Conservation (phyloP, 495 filamentous ascomycete genomes). For the Penicillium bialowiezense region DNA sequence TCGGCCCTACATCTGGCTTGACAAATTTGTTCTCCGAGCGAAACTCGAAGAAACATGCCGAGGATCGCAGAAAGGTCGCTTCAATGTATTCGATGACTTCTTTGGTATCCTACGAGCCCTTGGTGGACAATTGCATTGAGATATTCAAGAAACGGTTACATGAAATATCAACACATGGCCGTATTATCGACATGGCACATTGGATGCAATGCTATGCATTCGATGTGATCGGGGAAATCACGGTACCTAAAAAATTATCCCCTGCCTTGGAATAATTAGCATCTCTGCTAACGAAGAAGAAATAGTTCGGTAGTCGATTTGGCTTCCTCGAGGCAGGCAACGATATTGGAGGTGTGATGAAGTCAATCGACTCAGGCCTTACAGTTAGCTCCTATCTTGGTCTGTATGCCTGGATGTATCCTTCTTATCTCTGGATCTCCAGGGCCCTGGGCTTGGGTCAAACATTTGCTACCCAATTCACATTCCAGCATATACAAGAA, state of each 20-base stretch:
- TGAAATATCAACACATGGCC: conserved; percentile 11
- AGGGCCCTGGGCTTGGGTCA: neutral
- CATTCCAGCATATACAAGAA: neutral
- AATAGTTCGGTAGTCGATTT: conserved; percentile 49
- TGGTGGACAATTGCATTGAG: conserved; percentile 40
- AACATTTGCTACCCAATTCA: neutral
- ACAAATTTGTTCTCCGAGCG: conserved; percentile 23
- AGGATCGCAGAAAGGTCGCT: conserved; percentile 16
- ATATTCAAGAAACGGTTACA: conserved; percentile 32
- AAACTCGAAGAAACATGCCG: conserved; percentile 16
- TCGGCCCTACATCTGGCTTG: neutral
- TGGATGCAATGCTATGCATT: conserved; percentile 52
- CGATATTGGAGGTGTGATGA: conserved; percentile 54
- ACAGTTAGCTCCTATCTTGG: neutral
- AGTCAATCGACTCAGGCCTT: conserved; percentile 30
- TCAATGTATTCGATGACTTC: conserved; percentile 42
- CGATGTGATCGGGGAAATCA: conserved; percentile 58
- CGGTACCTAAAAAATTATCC: conserved; percentile 19
- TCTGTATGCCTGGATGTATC: neutral
- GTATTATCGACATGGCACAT: conserved; percentile 5
- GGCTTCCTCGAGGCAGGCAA: conserved; percentile 55
- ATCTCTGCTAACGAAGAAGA: neutral
- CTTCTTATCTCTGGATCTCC: neutral
- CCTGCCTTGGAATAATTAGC: neutral
- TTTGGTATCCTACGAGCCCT: conserved; percentile 43